These are phyloP conservation scores for Uncinocarpus reesii DNA, from an alignment of 2,329 filamentous ascomycete genomes.

Conservation along the genomic window DNA sequence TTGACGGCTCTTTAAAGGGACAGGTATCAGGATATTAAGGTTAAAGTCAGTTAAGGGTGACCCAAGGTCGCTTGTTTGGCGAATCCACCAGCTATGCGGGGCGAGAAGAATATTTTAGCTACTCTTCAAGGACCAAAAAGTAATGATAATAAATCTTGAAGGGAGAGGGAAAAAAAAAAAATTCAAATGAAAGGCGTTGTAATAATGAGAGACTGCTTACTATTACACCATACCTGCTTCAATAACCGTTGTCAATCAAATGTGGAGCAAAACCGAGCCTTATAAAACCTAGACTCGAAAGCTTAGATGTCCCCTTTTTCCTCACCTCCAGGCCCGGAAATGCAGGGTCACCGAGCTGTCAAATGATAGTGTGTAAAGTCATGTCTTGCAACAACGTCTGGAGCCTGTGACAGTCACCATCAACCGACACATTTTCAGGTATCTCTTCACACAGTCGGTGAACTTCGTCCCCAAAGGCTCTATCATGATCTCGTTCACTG, in stretches of 20 bases:
- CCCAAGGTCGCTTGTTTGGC: conserved; percentile 9
- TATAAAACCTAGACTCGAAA: conserved; percentile 17
- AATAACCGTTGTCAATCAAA: conserved; percentile 14
- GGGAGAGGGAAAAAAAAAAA: conserved; percentile 3
- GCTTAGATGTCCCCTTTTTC: conserved; percentile 10
- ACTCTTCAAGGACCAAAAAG: background rate
- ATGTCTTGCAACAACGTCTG: background rate
- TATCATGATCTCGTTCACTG: too few species aligned
- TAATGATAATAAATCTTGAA: conserved; percentile 5
- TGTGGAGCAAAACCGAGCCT: conserved; percentile 17
- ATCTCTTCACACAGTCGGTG: background rate
- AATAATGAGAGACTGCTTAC: conserved; percentile 6
- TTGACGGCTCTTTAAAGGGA: conserved; percentile 1
- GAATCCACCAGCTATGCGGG: conserved; percentile 10
- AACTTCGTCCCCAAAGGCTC: too few species aligned
- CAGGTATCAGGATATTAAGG: conserved; percentile 10
- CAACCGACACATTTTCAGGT: background rate
- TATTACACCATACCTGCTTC: conserved; percentile 11
- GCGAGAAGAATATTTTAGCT: conserved; percentile 5
- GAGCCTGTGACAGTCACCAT: conserved; percentile 3
- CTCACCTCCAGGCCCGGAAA: conserved; percentile 8
- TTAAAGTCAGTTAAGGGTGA: conserved; percentile 10
- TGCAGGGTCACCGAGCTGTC: conserved; percentile 11
- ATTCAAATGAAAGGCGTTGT: conserved; percentile 4
- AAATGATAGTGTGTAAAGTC: background rate